Evolutionary conservation across 805 yeast species (phyloP), one percentile per base, ranked within the genome.

Genomic region (Starmerella bombicola): DNA sequence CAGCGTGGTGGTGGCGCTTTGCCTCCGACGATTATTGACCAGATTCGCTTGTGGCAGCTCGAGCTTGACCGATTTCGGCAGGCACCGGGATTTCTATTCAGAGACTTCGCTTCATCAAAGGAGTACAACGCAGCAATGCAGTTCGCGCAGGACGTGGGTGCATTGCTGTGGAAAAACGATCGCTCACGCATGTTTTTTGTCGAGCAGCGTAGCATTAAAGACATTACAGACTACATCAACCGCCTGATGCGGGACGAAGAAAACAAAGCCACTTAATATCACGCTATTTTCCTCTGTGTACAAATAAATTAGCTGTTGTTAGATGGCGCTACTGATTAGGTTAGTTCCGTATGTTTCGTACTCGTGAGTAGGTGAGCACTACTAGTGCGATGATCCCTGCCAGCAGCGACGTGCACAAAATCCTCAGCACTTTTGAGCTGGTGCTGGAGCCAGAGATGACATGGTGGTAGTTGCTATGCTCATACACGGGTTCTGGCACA

Each of bases 21-120:
- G 10, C 97, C 97, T 3, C 95, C 97, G 0, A 91, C 95, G 0
- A 94, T 91, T n/a, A 81, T 83, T 1, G 99, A 91, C 61, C 99
- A 91, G 59, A 82, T 91, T 52, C 78, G 77, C 56, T 67, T 91
- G 39, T 91, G 99, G 99, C 97, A 91, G 64, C 66, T 91, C 45
- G 99, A 91, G 58, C 62, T 86, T 63, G 97, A 91, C 59, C 73
- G 99, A 61, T 82, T 91, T 49, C 77, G 80, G 51, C 73, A 91
- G 1, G 80, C 75, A 37, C 83, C 78, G 22, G 99, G 99, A 0
- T 85, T 78, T 44, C 61, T 91, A 34, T 91, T 82, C 63, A 78
- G 83, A 42, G 95, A 88, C 52, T 91, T 91, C 58, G 67, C 78
- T 19, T 78, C 69, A 45, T 79, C 72, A 40, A 71, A 74, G 46